A percentile compares a stretch with the other conserved stretches of the same genome.
These are phyloP conservation scores for Fusarium setosum DNA, from an alignment of 2,329 filamentous ascomycete genomes.

Conservation along the genomic window DNA sequence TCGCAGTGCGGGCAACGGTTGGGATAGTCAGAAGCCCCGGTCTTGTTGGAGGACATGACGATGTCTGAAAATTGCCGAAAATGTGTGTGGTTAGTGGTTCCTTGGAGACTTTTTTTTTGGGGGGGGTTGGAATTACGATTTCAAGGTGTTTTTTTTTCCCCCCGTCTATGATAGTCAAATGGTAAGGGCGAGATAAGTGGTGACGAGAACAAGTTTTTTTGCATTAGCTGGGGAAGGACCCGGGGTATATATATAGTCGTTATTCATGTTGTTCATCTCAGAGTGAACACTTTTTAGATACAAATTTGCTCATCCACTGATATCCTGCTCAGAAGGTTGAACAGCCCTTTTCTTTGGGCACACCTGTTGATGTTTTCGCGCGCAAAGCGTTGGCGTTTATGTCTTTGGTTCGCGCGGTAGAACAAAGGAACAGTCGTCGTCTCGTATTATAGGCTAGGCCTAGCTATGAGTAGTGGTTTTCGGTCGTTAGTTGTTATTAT, in stretches of 20 bases:
- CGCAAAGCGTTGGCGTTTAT: not conserved
- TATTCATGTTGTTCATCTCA: constrained; percentile 28
- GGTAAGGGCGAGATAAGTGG: not conserved
- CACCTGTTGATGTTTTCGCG: not conserved
- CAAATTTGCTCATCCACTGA: constrained; percentile 19
- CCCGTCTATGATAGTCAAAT: not conserved
- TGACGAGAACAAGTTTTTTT: constrained; percentile 1
- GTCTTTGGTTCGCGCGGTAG: constrained; percentile 2
- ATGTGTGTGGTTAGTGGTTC: not conserved
- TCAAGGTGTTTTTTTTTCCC: not conserved
- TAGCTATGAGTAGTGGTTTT: not conserved
- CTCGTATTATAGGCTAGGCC: constrained; percentile 7
- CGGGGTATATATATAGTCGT: constrained; percentile 38
- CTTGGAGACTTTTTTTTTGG: too few relatives aligned
- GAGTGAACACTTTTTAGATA: constrained; percentile 21
- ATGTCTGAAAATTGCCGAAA: not conserved
- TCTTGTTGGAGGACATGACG: not conserved
- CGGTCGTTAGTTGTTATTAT: constrained; percentile 14
- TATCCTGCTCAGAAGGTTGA: constrained; percentile 18
- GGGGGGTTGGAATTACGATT: not conserved
- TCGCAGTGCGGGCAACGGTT: constrained; percentile 20
- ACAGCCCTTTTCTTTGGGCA: constrained; percentile 9
- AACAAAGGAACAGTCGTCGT: constrained; percentile 36
- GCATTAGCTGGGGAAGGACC: constrained; percentile 29
- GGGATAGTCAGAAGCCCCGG: too few relatives aligned